Base-by-base conservation (phyloP, 768 basidiomycete species). In the Tubosaeta sp. region DNA sequence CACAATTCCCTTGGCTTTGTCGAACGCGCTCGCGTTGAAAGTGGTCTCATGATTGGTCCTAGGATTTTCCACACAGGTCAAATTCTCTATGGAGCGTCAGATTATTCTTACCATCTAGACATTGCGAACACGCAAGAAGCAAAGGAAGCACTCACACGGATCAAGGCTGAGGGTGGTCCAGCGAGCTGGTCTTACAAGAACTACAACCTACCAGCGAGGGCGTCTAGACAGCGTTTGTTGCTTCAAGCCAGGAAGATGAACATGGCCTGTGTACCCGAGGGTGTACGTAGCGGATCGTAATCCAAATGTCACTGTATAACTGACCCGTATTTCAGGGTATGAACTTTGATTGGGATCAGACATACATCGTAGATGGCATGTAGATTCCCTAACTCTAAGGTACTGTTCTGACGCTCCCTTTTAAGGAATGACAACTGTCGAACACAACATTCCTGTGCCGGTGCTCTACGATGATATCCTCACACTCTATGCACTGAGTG, bases 281-380 rank as follows among this genome's bases (percentile, higher is more conserved):
- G 86, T 35, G 75, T 77, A 39, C 58, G 75, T 71, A 14, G 6
- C n/a, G 35, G 27, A 7, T 32, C 25, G 16, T 1, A 52, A 22
- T 16, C 6, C 9, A 4, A 26, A 37, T n/a, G n/a, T n/a, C n/a
- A n/a, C 3, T 19, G 38, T 41, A 26, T 9, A 12, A 46, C 41
- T 53, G 10, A 58, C n/a, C 8, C 25, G 7, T 11, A 41, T 12
- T 17, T 14, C 44, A 76, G 73, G 87, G 87, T 9, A 86, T 87
- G 86, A 86, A 85, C 61, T 81, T 75, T 27, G 86, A 89, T 59
- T 89, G 87, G 87, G 86, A 88, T 59, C 66, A 82, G 57, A 86
- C 87, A 0, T 89, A 88, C 58, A 86, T 88, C 50, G 69, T 86
- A n/a, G 87, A 89, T 59, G 87, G 86, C 82, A 53, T 53, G 71